Evolutionary conservation across 495 filamentous ascomycete species (phyloP), one percentile per base, ranked within the genome.

Genomic region (Penicillium paxilli): DNA sequence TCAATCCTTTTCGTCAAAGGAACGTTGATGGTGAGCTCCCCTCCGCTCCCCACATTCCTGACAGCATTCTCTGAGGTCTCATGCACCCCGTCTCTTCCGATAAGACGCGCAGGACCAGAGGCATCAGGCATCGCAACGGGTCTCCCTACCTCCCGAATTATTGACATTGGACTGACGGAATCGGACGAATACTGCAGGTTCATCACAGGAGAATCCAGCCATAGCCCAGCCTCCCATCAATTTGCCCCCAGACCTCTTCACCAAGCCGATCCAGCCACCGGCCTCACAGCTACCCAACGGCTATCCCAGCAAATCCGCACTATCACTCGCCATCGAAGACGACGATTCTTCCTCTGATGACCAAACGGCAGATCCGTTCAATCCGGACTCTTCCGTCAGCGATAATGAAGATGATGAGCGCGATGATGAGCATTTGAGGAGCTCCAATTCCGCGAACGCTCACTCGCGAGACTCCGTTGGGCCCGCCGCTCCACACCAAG

Each of bases 1-100:
- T 70, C 64, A 82, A 82, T 78, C 79, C 79, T 69, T 82, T 82
- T 66, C 79, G 79, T 66, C 70, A 66, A 67, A 78, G 65, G 55
- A 71, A 70, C 47, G 33, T 63, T 42, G 64, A 70, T 57, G 61
- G 73, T 76, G 52, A 68, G 68, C 62, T 11, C 47, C 51, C 30
- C 47, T n/a, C 47, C 51, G 10, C 10, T 10, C 25, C 4, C 10
- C 30, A 10, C 30, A 32, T 32, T 61, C 64, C 56, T n/a, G n/a
- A n/a, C n/a, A n/a, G n/a, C 54, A 50, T 47, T 49, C 62, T 61
- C 56, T 59, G 52, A 37, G 37, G 24, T 45, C 12, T 23, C 49
- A 44, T 37, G 21, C 26, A 30, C 8, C 47, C 44, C 61, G 57
- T 53, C 57, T 54, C 42, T 20, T 57, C 59, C 61, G 60, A 63